These are phyloP conservation scores for Pelargonium hybrid DNA, from an alignment of 441 rosid genomes.

Conservation along the genomic window DNA sequence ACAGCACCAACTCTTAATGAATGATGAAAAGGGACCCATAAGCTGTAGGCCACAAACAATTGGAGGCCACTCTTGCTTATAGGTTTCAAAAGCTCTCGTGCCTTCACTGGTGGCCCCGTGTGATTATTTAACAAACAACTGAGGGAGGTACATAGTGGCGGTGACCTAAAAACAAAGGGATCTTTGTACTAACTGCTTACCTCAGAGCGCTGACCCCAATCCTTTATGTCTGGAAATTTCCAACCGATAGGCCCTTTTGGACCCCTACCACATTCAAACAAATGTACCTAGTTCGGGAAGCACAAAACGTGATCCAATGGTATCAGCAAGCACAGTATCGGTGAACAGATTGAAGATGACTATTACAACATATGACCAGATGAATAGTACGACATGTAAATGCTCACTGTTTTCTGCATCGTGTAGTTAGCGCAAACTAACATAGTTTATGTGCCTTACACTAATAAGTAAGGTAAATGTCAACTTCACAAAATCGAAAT, in stretches of 20 bases:
- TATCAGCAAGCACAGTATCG: neutral
- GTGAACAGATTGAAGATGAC: constrained; percentile 2
- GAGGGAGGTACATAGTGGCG: neutral
- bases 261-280: neutral
- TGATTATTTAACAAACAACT: constrained; percentile 5
- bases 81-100: neutral
- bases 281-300: neutral
- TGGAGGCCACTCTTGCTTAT: neutral
- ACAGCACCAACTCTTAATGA: constrained; percentile 6
- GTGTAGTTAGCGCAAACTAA: neutral
- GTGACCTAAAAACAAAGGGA: constrained; percentile 16
- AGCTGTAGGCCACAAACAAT: neutral
- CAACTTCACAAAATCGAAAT: neutral
- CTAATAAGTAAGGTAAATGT: neutral
- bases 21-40: neutral
- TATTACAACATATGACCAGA: neutral
- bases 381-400: neutral
- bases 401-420: neutral
- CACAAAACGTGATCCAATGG: neutral
- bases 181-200: neutral
- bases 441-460: neutral
- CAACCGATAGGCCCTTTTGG: neutral
- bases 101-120: constrained; percentile 20
- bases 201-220: neutral
- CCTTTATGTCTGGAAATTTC: constrained; percentile 13